Conservation (phyloP, 2,329 filamentous ascomycete species). For the Clarireedia monteithiana region DNA sequence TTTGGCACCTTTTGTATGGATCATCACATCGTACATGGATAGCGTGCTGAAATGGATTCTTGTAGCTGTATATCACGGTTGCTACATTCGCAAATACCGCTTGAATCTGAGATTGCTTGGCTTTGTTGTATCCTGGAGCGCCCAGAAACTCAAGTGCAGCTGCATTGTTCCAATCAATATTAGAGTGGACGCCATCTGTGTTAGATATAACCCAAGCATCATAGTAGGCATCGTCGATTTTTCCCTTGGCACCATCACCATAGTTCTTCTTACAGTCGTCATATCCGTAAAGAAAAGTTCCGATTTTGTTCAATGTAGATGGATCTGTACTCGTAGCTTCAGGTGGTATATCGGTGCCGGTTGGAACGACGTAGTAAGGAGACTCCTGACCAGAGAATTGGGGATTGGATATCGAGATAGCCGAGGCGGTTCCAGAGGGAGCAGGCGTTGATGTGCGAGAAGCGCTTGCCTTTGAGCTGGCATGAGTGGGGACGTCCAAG, state of each 20-base stretch:
- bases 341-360: not conserved
- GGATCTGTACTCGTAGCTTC: not conserved
- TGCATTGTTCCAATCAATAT: not conserved
- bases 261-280: not conserved
- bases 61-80: not conserved
- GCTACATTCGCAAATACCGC: not conserved
- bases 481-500: too few relatives aligned
- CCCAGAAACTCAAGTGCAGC: not conserved
- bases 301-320: not conserved
- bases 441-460: too few relatives aligned
- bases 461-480: too few relatives aligned
- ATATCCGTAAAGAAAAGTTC: not conserved
- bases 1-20: not conserved
- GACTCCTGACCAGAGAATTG: not conserved
- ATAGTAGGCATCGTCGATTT: not conserved
- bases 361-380: not conserved
- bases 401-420: not conserved
- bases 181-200: not conserved
- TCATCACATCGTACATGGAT: not conserved
- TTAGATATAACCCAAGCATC: not conserved
- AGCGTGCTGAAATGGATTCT: not conserved
- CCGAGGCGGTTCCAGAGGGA: too few relatives aligned
- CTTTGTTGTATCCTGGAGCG: not conserved
- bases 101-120: not conserved
- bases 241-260: not conserved